Evolutionary conservation across 306 rosid species (phyloP), one percentile per base, ranked within the genome.

Genomic region (Hippophae rhamnoides): DNA sequence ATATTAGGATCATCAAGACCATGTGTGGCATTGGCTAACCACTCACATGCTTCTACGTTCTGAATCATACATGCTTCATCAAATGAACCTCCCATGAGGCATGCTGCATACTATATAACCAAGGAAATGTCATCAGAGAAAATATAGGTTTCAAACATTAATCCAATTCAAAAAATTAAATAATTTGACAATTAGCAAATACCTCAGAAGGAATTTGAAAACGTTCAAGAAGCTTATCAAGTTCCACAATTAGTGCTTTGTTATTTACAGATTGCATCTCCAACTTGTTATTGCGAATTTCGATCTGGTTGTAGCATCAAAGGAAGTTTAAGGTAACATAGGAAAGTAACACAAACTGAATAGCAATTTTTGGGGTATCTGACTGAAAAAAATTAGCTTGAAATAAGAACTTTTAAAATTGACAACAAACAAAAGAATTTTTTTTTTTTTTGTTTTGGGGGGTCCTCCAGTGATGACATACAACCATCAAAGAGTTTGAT

Each of bases 151-250:
- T 71, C 40, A 56, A 64, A 14, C 14, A 66, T 54, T 47, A 57
- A 43, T 23, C 47, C 64, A 72, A 71, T 57, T 61, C 63, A 57
- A 69, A 72, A 75, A 14, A 61, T 38, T 25, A 41, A 44, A 57
- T 27, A 55, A 54, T 51, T 48, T 2, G 41, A 52, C 49, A 75
- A 26, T 54, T 41, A 47, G 47, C 48, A 47, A 61, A 67, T 76
- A 92, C 99, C 95, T 85, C 90, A 8, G 93, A 41, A 78, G 99
- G 96, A 79, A 92, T 79, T 59, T 67, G 78, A 79, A 88, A 84
- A 56, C 78, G 79, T 78, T 76, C 74, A 49, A 87, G 77, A 75
- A 92, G 98, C 80, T 83, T 85, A 69, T 92, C 96, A 13, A 92
- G 87, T 72, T 87, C 93, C 70, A 60, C 86, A 57, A 92, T 81